Conservation (phyloP, 2,329 filamentous ascomycete species). For the Talaromyces sp. region DNA sequence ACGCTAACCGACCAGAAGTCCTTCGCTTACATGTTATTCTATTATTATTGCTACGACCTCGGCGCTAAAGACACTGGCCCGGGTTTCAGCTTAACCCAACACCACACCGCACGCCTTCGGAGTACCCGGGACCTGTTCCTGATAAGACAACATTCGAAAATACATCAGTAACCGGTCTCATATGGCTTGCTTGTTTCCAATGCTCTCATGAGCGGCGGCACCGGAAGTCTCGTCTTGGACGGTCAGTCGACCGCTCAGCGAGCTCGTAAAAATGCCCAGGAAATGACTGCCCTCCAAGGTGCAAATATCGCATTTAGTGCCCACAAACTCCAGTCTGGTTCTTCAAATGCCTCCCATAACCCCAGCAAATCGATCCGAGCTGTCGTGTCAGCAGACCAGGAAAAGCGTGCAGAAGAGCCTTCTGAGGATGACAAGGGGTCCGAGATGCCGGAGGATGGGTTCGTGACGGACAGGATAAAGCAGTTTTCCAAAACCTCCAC, state of each 20-base stretch:
- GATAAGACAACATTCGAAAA: background rate
- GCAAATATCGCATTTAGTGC: conserved; percentile 31
- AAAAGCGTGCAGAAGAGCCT: conserved; percentile 14
- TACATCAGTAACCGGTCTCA: background rate
- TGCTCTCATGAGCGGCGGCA: conserved; percentile 27
- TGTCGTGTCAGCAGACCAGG: conserved; percentile 16
- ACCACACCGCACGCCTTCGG: background rate
- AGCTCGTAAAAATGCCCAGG: conserved; percentile 14
- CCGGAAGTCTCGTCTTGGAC: conserved; percentile 17
- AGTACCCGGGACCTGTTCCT: background rate
- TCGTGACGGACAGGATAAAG: conserved; percentile 35
- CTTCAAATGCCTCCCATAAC: conserved; percentile 13
- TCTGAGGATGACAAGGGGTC: conserved; percentile 7
- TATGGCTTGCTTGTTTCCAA: background rate
- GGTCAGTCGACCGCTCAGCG: conserved; percentile 22
- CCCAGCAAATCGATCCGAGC: conserved; percentile 15
- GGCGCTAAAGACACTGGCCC: background rate
- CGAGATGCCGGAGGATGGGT: conserved; percentile 25
- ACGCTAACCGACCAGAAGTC: background rate
- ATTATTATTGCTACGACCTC: background rate
- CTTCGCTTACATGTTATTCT: background rate
- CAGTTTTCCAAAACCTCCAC: conserved; percentile 23
- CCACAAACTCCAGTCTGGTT: conserved; percentile 15
- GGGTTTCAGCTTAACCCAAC: background rate
- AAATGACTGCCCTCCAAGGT: conserved; percentile 27